Base-by-base conservation (phyloP, 352 stramenopile genomes). In the Phytopythium aichiense region DNA sequence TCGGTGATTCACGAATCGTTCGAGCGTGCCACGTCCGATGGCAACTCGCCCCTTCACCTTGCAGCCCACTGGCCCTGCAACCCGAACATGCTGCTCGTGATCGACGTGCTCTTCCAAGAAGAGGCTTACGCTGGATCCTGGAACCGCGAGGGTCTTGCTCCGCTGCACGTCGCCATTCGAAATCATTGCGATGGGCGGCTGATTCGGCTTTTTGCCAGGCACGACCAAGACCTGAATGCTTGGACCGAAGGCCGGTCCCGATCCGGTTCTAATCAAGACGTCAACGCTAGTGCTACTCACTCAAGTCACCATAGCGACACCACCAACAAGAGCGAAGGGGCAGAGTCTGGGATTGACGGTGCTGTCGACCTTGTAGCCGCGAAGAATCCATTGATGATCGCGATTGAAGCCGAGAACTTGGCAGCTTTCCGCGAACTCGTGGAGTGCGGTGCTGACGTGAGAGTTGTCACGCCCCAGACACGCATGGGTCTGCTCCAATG, bases 131-230 rank as follows among this genome's bases (percentile, higher is more conserved):
- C 71, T n/a, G 73, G 69, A 15, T 66, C 63, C 43, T 93, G 84
- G 84, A 78, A 91, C 60, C 64, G 57, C 4, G 45, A 70, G 20
- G 84, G 84, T 0, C 50, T 72, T 20, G 64, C 71, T 15, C 80
- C 84, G 12, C 62, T 93, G 22, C 84, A 93, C 33, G 61, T 89
- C 4, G 84, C 74, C 9, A 64, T 93, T 35, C 52, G 59, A 0
- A 61, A 81, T 38, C 55, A 58, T 0, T 88, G 80, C 58, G 75
- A 81, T 58, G 69, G 61, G 7, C 57, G 68, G 0, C 52, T 84
- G 15, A 70, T 93, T 37, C 61, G 79, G 22, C 25, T 85, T 2
- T 86, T 91, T 48, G 56, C 73, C 23, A 69, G 70, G 42, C 69
- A 81, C 16, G 61, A 71, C 5, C 71, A 81, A 60, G 81, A 91